Evolutionary conservation across 2,329 filamentous ascomycete genomes (phyloP), one percentile per base, ranked within the genome.

Genomic region (Apiospora saccharicola): DNA sequence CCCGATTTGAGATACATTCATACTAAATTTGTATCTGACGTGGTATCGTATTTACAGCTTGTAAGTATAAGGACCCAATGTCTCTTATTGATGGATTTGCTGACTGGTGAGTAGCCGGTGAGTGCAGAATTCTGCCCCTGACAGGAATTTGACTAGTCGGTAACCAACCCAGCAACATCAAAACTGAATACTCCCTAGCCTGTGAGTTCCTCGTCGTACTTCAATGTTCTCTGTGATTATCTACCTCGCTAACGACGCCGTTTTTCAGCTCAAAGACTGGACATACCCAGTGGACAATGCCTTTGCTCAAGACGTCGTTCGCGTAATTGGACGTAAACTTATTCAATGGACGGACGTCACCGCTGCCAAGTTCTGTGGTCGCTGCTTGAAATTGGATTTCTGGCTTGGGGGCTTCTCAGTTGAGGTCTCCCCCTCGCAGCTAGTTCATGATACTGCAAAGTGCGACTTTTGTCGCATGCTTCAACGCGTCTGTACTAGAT

Each of bases 231-330:
- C n/a, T n/a, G n/a, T n/a, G 34, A 4, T 37, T 7, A 37, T 7
- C 3, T 37, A 7, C 34, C 68, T 69, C 49, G 51, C 69, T 44
- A 12, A 44, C 2, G 5, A 13, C 13, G 12, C 5, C 5, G 51
- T 71, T 4, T 51, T 68, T 10, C 57, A 70, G 46, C 67, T 72
- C 19, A 41, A 72, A 26, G 57, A 69, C n/a, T 73, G 70, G 72
- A 53, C 69, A 24, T 74, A 67, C 57, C 72, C 61, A 26, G 46
- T 73, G n/a, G 71, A 73, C 13, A 71, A 71, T 44, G 34, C 22
- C 13, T 75, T 73, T 49, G 71, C 71, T 49, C 47, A 24, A 49
- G 1, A 24, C 4, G 47, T 24, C 6, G n/a, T 7, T 8, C 22
- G 8, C n/a, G 0, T 22, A 3, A 1, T 49, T 24, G 47, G 47